These are phyloP conservation scores for Aurantiochytrium sp. DNA, from an alignment of 108 stramenopile species.

Conservation along the genomic window DNA sequence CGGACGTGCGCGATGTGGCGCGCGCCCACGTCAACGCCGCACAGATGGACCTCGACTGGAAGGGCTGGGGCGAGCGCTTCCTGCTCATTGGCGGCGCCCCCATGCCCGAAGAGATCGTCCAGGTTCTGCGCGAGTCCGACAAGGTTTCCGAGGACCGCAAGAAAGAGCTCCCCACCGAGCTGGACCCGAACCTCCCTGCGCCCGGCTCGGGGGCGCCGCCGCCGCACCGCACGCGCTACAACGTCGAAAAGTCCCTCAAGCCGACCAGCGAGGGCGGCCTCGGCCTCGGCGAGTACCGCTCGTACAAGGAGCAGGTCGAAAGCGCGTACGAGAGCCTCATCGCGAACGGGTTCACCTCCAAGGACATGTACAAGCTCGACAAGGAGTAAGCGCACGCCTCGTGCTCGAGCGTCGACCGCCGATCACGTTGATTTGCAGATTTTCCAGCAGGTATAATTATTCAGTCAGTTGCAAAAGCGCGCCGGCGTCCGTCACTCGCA, in stretches of 20 bases:
- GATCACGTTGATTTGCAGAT: not conserved
- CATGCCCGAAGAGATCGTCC: not conserved
- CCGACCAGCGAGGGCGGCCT: not conserved
- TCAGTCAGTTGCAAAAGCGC: too few species aligned
- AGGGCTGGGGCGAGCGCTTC: constrained; percentile 8
- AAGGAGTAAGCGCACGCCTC: not conserved
- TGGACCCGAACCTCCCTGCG: not conserved
- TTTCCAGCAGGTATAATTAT: too few species aligned
- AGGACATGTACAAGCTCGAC: not conserved
- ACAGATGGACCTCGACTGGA: not conserved
- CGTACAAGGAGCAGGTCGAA: not conserved
- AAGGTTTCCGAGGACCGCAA: not conserved
- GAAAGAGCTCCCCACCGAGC: not conserved
- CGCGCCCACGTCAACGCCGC: not conserved
- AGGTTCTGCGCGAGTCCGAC: not conserved
- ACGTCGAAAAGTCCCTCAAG: not conserved
- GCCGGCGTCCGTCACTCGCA: too few species aligned
- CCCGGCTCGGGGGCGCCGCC: not conserved
- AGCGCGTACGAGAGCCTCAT: not conserved
- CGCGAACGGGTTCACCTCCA: not conserved
- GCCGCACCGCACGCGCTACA: not conserved
- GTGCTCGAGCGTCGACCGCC: too few species aligned
- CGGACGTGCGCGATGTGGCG: constrained; percentile 30
- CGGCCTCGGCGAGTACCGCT: not conserved
- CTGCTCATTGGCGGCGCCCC: constrained; percentile 4